Evolutionary conservation across 257 asterid genomes (phyloP), one percentile per base, ranked within the genome.

Genomic region (Salvia rosmarinus): DNA sequence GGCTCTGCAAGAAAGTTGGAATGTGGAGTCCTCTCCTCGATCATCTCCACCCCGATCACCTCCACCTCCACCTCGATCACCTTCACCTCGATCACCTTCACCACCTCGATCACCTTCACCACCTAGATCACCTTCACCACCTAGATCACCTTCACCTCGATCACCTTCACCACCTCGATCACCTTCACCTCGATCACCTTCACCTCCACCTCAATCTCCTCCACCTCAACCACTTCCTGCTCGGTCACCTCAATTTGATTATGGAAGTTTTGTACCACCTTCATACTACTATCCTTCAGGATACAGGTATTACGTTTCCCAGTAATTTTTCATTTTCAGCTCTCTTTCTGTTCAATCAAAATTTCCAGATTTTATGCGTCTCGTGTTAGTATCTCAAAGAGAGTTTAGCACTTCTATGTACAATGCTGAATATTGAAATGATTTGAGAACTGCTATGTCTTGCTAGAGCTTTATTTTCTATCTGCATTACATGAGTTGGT

Each of bases 1-100:
- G 87, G 99, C 98, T 72, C 70, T 95, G 71, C 94, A 95, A 75
- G 97, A 88, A 81, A 95, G 99, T 83, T 76, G 89, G 85, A 84
- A 79, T 64, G 79, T 88, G 67, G 91, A 82, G 32, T 82, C 95
- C 59, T 86, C 95, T 9, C 89, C 96, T 35, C 86, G 44, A 66
- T 81, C 84, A 25, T 64, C 85, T 46, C 82, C 79, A 35, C 73
- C 67, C 13, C 74, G 2, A 19, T 44, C 75, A n/a, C 42, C 85
- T 44, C 68, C 78, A 16, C 80, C 82, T 62, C 84, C 89, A 8
- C 91, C 90, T 40, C 84, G 57, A 46, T 73, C 79, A 4, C 66
- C 90, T 61, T 84, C 90, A 3, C 96, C 96, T 40, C 87, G 54
- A 57, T 16, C 67, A 9, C 67, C 83, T 39, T 66, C 87, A 35